Percentiles rank a stretch among this genome's conserved stretches.
These are phyloP conservation scores for Kazachstania bromeliacearum DNA, from an alignment of 805 yeast genomes.

Conservation along the genomic window DNA sequence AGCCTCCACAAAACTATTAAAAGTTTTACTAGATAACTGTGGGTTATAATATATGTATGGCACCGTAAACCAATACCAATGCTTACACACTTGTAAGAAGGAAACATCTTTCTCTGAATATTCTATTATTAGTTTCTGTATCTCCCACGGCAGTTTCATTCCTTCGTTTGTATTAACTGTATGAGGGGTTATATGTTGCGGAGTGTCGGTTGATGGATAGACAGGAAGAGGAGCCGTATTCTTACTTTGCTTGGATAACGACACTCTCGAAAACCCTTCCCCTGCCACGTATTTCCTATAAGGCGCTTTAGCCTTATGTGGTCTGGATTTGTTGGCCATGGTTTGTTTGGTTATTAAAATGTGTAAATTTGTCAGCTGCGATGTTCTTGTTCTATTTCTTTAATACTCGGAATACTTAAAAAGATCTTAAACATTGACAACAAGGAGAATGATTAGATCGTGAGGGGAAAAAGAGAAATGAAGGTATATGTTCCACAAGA, in stretches of 20 bases:
- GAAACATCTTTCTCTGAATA: constrained; percentile 33
- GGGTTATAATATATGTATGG: constrained; percentile 63
- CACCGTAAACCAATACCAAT: constrained; percentile 51
- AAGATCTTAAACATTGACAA: too few relatives aligned
- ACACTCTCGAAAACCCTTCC: constrained; percentile 22
- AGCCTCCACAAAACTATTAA: constrained; percentile 61
- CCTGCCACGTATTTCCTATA: constrained; percentile 63
- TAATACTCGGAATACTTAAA: too few relatives aligned
- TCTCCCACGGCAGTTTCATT: constrained; percentile 40
- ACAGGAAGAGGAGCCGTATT: background rate
- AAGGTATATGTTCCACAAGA: too few relatives aligned
- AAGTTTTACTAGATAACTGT: constrained; percentile 53
- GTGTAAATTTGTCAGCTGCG: too few relatives aligned
- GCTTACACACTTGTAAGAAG: constrained; percentile 51
- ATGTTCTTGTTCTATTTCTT: too few relatives aligned
- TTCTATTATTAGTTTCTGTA: constrained; percentile 35
- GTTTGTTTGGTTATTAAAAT: too few relatives aligned
- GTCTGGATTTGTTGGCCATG: constrained; percentile 87
- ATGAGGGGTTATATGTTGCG: background rate
- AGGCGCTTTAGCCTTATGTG: constrained; percentile 73
- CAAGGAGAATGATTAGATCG: too few relatives aligned
- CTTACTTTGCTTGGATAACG: constrained; percentile 5
- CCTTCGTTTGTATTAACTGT: background rate
- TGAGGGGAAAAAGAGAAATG: too few relatives aligned
- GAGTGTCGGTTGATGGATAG: background rate